Percentiles rank a stretch among this genome's conserved stretches.
Evolutionary conservation across 2,329 filamentous ascomycete species (phyloP).

Genomic region (Aureobasidium musti): DNA sequence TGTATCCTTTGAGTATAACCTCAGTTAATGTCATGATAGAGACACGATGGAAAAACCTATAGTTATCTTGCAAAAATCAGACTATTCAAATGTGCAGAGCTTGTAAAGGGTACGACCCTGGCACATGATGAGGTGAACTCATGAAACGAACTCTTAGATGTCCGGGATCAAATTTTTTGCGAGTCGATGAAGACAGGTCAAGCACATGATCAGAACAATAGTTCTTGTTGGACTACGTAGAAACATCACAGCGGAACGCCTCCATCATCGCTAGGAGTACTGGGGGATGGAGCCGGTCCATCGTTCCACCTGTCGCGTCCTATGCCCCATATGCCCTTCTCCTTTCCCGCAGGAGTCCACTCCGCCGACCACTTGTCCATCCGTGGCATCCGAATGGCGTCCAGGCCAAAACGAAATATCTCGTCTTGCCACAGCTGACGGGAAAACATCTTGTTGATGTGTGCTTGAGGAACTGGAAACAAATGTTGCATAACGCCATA

Average conservation of each 20-base stretch:
- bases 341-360: not conserved
- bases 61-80: not conserved
- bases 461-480: slow-evolving; percentile 2
- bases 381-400: not conserved
- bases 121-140: not conserved
- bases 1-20: too few relatives aligned
- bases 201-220: not conserved
- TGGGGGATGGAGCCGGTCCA: not conserved
- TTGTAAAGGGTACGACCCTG: not conserved
- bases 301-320: not conserved
- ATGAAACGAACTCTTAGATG: not conserved
- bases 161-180: not conserved
- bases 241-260: not conserved
- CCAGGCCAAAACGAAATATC: not conserved
- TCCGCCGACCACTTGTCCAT: not conserved
- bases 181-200: not conserved
- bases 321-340: not conserved
- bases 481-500: not conserved
- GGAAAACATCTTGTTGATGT: slow-evolving; percentile 4
- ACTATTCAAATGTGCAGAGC: too few relatives aligned
- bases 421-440: slow-evolving; percentile 1
- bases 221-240: not conserved
- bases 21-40: not conserved
- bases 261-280: not conserved
- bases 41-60: not conserved